phyloP scores from a whole-genome alignment of 768 basidiomycete species.

The Serendipita sp. region DNA sequence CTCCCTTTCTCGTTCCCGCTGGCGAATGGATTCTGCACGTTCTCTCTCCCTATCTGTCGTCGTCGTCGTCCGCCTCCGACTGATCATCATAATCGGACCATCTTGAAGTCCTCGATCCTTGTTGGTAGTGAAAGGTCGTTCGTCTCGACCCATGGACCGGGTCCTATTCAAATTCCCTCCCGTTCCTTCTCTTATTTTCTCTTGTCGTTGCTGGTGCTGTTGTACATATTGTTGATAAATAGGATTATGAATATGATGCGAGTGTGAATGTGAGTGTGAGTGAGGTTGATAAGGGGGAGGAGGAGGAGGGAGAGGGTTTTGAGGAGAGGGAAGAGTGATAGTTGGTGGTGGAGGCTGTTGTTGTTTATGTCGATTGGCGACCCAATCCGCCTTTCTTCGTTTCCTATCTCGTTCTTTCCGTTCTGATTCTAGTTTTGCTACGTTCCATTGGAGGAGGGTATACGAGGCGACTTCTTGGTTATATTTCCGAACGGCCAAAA shows the following conservation, averaged over 20 bases:
- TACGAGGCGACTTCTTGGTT: conserved; percentile 25
- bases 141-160: not conserved
- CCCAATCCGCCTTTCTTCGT: not conserved
- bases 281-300: too few species aligned
- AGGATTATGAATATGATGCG: too few species aligned
- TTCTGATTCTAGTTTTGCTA: conserved; percentile 10
- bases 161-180: not conserved
- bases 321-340: too few species aligned
- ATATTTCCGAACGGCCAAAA: conserved; percentile 18
- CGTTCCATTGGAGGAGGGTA: conserved; percentile 25
- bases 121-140: not conserved
- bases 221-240: too few species aligned
- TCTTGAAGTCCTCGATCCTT: not conserved
- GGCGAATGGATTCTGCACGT: too few species aligned
- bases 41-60: too few species aligned
- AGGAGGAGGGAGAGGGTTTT: too few species aligned
- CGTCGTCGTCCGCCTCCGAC: not conserved
- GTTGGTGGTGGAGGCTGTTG: too few species aligned
- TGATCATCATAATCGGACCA: conserved; percentile 1
- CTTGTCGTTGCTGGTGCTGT: too few species aligned
- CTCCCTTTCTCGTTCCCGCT: too few species aligned
- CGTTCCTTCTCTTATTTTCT: too few species aligned
- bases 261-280: too few species aligned
- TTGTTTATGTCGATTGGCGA: not conserved
- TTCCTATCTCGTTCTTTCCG: not conserved